Percentiles rank a stretch among this genome's conserved stretches.
These are phyloP conservation scores for Mollisiaceae sp. DNA, from an alignment of 2,329 filamentous ascomycete species.

Conservation along the genomic window DNA sequence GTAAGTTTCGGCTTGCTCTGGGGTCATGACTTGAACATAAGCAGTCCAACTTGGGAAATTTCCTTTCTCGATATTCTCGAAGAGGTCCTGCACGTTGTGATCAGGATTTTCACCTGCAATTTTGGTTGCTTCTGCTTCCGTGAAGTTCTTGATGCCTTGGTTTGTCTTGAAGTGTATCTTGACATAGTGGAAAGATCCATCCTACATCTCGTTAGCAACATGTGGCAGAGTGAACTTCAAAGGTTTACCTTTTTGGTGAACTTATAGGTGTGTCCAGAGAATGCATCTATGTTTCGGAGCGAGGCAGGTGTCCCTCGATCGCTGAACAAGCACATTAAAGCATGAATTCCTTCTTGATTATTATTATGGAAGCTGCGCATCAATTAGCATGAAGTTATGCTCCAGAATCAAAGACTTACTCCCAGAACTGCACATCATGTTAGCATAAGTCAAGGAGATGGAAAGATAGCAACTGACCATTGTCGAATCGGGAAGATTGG, in stretches of 20 bases:
- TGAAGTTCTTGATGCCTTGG: slow-evolving; percentile 52
- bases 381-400: neutral
- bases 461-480: slow-evolving; percentile 23
- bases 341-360: slow-evolving; percentile 56
- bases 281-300: slow-evolving; percentile 52
- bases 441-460: neutral
- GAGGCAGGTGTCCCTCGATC: slow-evolving; percentile 55
- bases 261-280: slow-evolving; percentile 55
- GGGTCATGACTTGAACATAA: slow-evolving; percentile 59
- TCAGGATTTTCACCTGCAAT: slow-evolving; percentile 46
- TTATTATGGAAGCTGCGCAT: slow-evolving; percentile 41
- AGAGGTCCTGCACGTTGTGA: slow-evolving; percentile 47
- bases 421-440: slow-evolving; percentile 5
- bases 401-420: neutral
- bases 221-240: neutral
- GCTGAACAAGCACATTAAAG: slow-evolving; percentile 57
- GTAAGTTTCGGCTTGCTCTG: slow-evolving; percentile 54
- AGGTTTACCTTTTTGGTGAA: slow-evolving; percentile 44
- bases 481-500: slow-evolving; percentile 41
- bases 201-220: slow-evolving; percentile 25
- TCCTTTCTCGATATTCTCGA: slow-evolving; percentile 50
- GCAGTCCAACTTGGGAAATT: slow-evolving; percentile 57
- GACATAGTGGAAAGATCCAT: slow-evolving; percentile 55
- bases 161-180: slow-evolving; percentile 57
- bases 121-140: slow-evolving; percentile 44